These are phyloP conservation scores for Tetrapisispora nanseiensis DNA, from an alignment of 805 yeast species.

Conservation along the genomic window DNA sequence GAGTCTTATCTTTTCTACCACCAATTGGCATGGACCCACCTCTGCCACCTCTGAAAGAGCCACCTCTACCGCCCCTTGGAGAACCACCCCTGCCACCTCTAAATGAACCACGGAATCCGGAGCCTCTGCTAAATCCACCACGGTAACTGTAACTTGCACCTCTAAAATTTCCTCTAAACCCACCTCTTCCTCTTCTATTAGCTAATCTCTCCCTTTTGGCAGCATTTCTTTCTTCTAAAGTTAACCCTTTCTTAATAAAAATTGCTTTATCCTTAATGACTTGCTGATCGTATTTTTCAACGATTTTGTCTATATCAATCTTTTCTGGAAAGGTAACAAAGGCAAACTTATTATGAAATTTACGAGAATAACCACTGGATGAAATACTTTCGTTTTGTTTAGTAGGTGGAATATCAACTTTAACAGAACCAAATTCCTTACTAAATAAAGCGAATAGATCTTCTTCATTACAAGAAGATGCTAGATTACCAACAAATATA, in stretches of 20 bases:
- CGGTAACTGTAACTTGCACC: constrained; percentile 5
- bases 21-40: constrained; percentile 9
- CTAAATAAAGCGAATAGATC: constrained; percentile 22
- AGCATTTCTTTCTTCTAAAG: constrained; percentile 10
- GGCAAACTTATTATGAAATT: constrained; percentile 24
- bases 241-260: constrained; percentile 24
- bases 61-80: constrained; percentile 14
- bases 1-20: constrained; percentile 26
- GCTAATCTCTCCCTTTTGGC: constrained; percentile 5
- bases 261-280: constrained; percentile 26
- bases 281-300: constrained; percentile 10
- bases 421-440: constrained; percentile 22
- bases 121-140: constrained; percentile 5
- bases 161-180: constrained; percentile 11
- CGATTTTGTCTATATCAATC: constrained; percentile 25
- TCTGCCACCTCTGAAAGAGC: constrained; percentile 11
- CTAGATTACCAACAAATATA: constrained; percentile 27
- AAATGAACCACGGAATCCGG: constrained; percentile 6
- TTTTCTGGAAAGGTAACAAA: constrained; percentile 25
- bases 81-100: constrained; percentile 9
- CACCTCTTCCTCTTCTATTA: constrained; percentile 9
- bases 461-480: constrained; percentile 22
- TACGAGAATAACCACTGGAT: constrained; percentile 6
- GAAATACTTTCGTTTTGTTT: constrained; percentile 12
- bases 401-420: constrained; percentile 24